These are phyloP conservation scores for Ophiostoma populinum DNA, from an alignment of 2,329 filamentous ascomycete species.

Conservation along the genomic window DNA sequence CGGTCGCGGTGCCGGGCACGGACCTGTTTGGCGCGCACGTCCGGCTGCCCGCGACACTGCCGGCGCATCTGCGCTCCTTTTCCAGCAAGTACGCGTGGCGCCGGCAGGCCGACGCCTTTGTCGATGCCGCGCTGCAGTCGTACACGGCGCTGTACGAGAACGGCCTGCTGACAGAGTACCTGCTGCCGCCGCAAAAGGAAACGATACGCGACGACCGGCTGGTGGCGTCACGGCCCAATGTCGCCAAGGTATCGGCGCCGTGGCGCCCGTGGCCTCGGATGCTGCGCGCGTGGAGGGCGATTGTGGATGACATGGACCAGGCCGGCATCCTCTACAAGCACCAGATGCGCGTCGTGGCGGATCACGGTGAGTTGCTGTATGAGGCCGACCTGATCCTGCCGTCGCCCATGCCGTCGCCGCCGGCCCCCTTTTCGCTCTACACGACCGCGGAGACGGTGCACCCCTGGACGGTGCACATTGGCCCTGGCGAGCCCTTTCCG, in stretches of 20 bases:
- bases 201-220: slow-evolving; percentile 13
- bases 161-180: slow-evolving; percentile 58
- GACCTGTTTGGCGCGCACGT: slow-evolving; percentile 38
- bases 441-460: slow-evolving; percentile 18
- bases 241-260: slow-evolving; percentile 20
- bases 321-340: slow-evolving; percentile 14
- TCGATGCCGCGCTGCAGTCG: slow-evolving; percentile 71
- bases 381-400: slow-evolving; percentile 29
- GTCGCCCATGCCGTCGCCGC: slow-evolving; percentile 18
- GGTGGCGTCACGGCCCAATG: slow-evolving; percentile 20
- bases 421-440: slow-evolving; percentile 23
- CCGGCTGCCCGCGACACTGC: slow-evolving; percentile 51
- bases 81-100: slow-evolving; percentile 40
- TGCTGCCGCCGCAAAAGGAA: slow-evolving; percentile 41
- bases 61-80: slow-evolving; percentile 38
- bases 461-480: slow-evolving; percentile 21
- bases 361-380: slow-evolving; percentile 15
- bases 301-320: not conserved
- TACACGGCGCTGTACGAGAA: slow-evolving; percentile 52
- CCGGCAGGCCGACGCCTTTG: slow-evolving; percentile 54
- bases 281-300: slow-evolving; percentile 23
- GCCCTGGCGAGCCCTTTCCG: not conserved
- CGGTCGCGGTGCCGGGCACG: not conserved
- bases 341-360: slow-evolving; percentile 19
- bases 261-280: slow-evolving; percentile 31